phyloP scores from a whole-genome alignment of 192 early-diverging fungal genomes.

The Coemansia sp. region DNA sequence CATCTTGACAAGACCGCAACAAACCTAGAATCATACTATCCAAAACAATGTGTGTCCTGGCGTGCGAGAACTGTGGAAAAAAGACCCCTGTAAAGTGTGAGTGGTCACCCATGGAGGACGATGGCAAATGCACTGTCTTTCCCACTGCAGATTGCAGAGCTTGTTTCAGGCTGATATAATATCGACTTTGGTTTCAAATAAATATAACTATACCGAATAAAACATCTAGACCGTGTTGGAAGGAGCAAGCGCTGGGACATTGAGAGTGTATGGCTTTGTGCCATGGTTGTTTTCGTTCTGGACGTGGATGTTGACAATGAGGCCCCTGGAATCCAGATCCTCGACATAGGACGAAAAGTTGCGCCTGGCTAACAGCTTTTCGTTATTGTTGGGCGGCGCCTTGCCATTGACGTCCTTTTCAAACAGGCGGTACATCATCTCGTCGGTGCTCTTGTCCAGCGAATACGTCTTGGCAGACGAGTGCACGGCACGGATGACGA shows the following conservation, averaged over 20 bases:
- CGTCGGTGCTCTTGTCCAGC: conserved; percentile 63
- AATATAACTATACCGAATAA: not conserved
- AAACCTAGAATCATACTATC: no score
- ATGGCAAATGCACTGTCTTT: no score
- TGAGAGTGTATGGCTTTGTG: conserved; percentile 53
- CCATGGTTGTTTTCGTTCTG: conserved; percentile 57
- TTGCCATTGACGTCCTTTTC: conserved; percentile 67
- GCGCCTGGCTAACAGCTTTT: conserved; percentile 60
- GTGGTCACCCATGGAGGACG: no score
- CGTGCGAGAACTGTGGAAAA: no score
- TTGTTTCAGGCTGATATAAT: no score
- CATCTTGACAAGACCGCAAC: no score
- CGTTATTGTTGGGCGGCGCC: conserved; percentile 50
- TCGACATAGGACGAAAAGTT: conserved; percentile 61
- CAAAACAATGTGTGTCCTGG: no score
- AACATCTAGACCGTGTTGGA: conserved; percentile 24
- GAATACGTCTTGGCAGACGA: conserved; percentile 57
- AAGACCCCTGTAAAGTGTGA: no score
- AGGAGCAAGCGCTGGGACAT: conserved; percentile 37
- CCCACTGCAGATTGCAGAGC: no score
- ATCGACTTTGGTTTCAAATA: not conserved
- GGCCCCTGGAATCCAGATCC: conserved; percentile 22
- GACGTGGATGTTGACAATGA: conserved; percentile 59
- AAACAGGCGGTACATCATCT: conserved; percentile 75
- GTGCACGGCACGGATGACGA: conserved; percentile 68